Evolutionary conservation across 768 basidiomycete species (phyloP).

Genomic region (Serendipita sp.): DNA sequence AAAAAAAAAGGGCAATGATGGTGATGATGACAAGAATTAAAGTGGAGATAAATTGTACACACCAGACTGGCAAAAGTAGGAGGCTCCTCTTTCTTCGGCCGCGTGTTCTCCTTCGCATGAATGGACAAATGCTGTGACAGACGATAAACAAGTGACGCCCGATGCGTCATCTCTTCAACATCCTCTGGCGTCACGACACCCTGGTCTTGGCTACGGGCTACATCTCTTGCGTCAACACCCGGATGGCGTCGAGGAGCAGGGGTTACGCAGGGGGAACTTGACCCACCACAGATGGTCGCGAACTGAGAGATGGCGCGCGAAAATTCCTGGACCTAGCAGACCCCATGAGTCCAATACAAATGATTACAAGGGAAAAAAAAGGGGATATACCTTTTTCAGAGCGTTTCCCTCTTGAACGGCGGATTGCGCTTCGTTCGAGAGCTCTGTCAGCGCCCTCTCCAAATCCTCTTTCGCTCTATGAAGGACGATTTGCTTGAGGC

Average conservation of each 20-base stretch:
- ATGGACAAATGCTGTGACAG: neutral
- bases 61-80: too few relatives aligned
- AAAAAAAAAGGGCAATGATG: too few relatives aligned
- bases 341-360: neutral
- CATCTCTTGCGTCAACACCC: neutral
- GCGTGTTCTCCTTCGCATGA: neutral
- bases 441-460: neutral
- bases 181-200: neutral
- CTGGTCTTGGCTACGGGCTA: neutral
- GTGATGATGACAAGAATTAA: too few relatives aligned
- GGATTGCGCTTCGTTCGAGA: neutral
- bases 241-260: neutral
- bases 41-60: too few relatives aligned
- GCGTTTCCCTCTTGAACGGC: neutral
- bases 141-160: neutral
- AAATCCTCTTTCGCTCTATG: neutral
- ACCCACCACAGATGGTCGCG: neutral
- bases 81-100: neutral
- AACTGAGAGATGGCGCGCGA: neutral
- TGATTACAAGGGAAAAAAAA: neutral
- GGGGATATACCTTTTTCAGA: neutral
- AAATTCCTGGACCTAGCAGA: neutral
- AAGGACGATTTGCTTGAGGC: neutral
- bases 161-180: neutral
- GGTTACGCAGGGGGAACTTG: neutral